Conservation (phyloP, 345 rosid species). For the Isatis tinctoria region DNA sequence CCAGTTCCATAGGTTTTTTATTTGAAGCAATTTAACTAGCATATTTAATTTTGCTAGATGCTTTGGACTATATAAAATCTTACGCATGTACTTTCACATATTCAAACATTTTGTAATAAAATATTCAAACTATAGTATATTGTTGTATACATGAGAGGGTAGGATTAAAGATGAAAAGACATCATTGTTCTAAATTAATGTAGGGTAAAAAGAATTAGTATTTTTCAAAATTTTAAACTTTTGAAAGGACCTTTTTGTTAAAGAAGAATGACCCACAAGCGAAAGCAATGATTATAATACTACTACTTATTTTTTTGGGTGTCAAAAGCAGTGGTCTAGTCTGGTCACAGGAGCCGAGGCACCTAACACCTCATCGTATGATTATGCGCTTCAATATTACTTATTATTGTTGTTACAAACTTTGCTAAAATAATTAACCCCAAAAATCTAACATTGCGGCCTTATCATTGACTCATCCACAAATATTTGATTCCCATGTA, state of each 20-base stretch:
- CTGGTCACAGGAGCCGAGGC: constrained; percentile 33
- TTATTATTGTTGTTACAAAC: not conserved
- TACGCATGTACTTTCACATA: not conserved
- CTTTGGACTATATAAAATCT: not conserved
- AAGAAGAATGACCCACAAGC: constrained; percentile 33
- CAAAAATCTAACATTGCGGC: constrained; percentile 28
- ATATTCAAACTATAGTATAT: not conserved
- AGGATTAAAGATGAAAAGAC: constrained; percentile 30
- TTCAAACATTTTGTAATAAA: not conserved
- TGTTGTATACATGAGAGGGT: constrained; percentile 4
- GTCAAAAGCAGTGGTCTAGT: constrained; percentile 30
- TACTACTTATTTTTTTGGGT: constrained; percentile 9
- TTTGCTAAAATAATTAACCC: constrained; percentile 7
- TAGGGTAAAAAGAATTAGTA: constrained; percentile 5
- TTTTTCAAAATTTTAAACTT: constrained; percentile 12
- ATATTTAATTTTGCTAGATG: not conserved
- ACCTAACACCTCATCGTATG: constrained; percentile 29
- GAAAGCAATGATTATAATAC: constrained; percentile 23
- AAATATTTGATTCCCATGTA: constrained; percentile 15
- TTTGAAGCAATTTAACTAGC: not conserved
- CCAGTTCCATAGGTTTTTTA: constrained; percentile 2
- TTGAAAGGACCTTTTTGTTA: constrained; percentile 25
- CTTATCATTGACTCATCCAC: constrained; percentile 31
- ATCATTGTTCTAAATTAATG: constrained; percentile 23
- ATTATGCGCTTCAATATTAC: not conserved